These are phyloP conservation scores for Fusarium staphyleae DNA, from an alignment of 2,329 filamentous ascomycete genomes.

Conservation along the genomic window DNA sequence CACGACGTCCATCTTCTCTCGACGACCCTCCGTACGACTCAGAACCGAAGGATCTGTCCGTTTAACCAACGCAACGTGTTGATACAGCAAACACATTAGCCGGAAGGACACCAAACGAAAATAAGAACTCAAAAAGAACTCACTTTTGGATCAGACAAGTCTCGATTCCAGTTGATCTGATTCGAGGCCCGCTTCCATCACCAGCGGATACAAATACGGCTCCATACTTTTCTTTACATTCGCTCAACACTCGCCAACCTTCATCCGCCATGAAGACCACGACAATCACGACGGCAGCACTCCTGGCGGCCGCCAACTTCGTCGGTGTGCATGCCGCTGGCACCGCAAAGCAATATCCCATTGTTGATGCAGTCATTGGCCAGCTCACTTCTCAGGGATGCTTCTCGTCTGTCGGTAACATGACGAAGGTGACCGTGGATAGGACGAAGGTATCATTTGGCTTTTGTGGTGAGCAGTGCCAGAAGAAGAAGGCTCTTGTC, in stretches of 20 bases:
- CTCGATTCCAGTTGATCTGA: slow-evolving; percentile 40
- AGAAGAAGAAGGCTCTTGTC: slow-evolving; percentile 58
- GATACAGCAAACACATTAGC: slow-evolving; percentile 9
- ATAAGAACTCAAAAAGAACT: neutral
- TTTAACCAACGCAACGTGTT: neutral
- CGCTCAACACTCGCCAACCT: slow-evolving; percentile 10
- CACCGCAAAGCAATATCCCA: slow-evolving; percentile 46
- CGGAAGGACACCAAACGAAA: slow-evolving; percentile 6
- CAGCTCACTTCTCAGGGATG: slow-evolving; percentile 59
- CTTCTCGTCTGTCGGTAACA: slow-evolving; percentile 47
- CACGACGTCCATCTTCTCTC: neutral
- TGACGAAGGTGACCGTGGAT: slow-evolving; percentile 49
- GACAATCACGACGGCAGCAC: slow-evolving; percentile 39
- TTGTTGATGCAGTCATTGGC: slow-evolving; percentile 47
- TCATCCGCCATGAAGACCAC: slow-evolving; percentile 43
- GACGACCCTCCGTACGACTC: slow-evolving; percentile 14
- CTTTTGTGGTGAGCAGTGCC: slow-evolving; percentile 51
- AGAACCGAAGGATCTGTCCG: slow-evolving; percentile 10
- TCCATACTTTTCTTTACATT: slow-evolving; percentile 20
- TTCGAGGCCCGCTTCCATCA: slow-evolving; percentile 22
- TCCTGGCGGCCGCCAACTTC: slow-evolving; percentile 42
- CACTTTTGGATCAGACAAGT: slow-evolving; percentile 10
- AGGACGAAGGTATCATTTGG: slow-evolving; percentile 42
- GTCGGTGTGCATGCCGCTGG: slow-evolving; percentile 31
- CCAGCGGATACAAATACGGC: neutral